A percentile compares a stretch with the other conserved stretches of the same genome.
These are phyloP conservation scores for Trichoderma atroviride DNA, from an alignment of 2,329 filamentous ascomycete genomes.

Conservation along the genomic window DNA sequence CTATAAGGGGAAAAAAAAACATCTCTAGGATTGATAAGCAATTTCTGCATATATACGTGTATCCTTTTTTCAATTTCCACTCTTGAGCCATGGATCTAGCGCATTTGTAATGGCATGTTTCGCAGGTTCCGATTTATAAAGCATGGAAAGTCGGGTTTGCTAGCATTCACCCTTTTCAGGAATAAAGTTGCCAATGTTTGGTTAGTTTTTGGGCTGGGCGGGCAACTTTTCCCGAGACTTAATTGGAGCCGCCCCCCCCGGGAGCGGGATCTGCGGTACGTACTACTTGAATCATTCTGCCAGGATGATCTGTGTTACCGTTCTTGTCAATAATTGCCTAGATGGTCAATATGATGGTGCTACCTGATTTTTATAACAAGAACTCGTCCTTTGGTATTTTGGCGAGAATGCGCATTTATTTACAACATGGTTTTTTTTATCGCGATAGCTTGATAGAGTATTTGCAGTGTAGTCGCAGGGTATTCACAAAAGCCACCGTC, in stretches of 20 bases:
- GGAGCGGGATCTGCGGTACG: neutral
- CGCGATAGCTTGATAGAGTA: too few relatives aligned
- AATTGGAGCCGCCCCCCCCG: neutral
- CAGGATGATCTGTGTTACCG: neutral
- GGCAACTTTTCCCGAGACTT: neutral
- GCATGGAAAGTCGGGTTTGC: neutral
- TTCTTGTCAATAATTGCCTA: neutral
- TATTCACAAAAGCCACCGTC: neutral
- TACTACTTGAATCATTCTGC: neutral
- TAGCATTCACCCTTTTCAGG: neutral
- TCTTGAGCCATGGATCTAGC: neutral
- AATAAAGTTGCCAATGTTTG: neutral
- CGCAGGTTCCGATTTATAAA: neutral
- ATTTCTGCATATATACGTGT: neutral
- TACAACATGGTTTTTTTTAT: too few relatives aligned
- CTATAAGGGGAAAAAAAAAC: neutral
- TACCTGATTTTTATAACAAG: too few relatives aligned
- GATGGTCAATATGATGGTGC: neutral
- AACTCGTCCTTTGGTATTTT: too few relatives aligned
- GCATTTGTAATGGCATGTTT: neutral
- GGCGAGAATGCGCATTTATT: too few relatives aligned
- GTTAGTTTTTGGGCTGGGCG: neutral
- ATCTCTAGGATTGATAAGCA: neutral
- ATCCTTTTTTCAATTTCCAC: neutral
- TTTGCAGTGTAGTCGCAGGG: neutral